Conservation (phyloP, 2,329 filamentous ascomycete species). For the Paecilomyces formosus region DNA sequence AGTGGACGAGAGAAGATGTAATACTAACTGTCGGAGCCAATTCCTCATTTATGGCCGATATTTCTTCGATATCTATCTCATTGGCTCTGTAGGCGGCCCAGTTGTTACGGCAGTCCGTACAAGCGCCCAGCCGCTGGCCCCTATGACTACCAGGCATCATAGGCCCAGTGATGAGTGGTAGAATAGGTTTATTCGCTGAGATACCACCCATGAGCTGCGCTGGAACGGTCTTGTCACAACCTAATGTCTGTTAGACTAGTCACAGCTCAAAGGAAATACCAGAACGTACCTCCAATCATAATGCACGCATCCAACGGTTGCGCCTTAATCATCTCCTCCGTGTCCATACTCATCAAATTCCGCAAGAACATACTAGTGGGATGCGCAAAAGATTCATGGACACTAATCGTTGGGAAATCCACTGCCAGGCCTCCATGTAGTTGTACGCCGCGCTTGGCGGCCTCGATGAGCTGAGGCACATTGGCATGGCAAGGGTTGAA, state of each 20-base stretch:
- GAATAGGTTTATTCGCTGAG: conserved; percentile 63
- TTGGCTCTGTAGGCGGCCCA: conserved; percentile 64
- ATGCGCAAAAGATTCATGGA: conserved; percentile 61
- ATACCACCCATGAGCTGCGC: conserved; percentile 71
- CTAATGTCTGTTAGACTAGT: conserved; percentile 26
- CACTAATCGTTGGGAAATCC: conserved; percentile 66
- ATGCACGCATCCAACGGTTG: conserved; percentile 64
- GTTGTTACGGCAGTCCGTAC: conserved; percentile 66
- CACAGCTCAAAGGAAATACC: background rate
- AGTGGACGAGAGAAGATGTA: background rate
- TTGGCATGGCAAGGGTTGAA: conserved; percentile 73
- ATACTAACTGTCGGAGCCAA: conserved; percentile 58
- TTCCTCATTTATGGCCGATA: conserved; percentile 62
- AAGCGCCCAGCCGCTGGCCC: conserved; percentile 61
- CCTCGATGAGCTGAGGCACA: conserved; percentile 63
- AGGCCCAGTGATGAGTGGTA: conserved; percentile 63
- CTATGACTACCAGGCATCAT: conserved; percentile 67
- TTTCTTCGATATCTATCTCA: conserved; percentile 63
- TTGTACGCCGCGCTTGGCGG: conserved; percentile 61
- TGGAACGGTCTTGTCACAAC: conserved; percentile 67
- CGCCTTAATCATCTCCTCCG: conserved; percentile 67
- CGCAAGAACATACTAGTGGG: conserved; percentile 69
- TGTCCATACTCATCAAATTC: conserved; percentile 74
- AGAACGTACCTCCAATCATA: conserved; percentile 53
- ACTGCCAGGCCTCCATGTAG: conserved; percentile 60